phyloP scores from a whole-genome alignment of 768 basidiomycete species.

The Inosperma sp. region DNA sequence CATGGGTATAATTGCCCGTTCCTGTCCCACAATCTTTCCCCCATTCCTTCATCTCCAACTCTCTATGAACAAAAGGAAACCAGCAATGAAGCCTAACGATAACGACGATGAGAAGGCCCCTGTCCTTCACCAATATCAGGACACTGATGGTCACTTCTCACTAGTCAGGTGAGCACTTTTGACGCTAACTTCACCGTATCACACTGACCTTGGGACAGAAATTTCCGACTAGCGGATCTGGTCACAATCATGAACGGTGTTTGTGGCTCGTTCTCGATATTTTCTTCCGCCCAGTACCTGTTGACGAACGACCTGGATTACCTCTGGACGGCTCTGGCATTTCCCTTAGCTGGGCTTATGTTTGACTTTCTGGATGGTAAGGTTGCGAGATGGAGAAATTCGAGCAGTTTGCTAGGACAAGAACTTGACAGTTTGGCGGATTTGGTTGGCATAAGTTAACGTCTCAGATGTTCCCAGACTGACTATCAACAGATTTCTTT shows the following conservation, averaged over 20 bases:
- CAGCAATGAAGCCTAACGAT: conserved; percentile 28
- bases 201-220: conserved; percentile 45
- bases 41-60: conserved; percentile 3
- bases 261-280: conserved; percentile 93
- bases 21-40: not conserved
- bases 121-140: conserved; percentile 75
- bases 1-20: too few relatives aligned
- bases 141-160: conserved; percentile 94
- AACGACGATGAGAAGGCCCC: conserved; percentile 26
- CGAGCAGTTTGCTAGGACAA: conserved; percentile 92
- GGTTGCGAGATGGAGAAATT: conserved; percentile 95
- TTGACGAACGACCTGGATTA: conserved; percentile 71
- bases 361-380: conserved; percentile 99
- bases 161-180: conserved; percentile 73
- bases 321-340: conserved; percentile 80
- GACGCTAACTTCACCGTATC: conserved; percentile 11
- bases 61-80: conserved; percentile 50
- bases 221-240: conserved; percentile 95
- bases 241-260: conserved; percentile 99
- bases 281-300: conserved; percentile 89
- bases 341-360: conserved; percentile 90
- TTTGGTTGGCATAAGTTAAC: conserved; percentile 50
- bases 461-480: conserved; percentile 6
- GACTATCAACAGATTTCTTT: conserved; percentile 75
- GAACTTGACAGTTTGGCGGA: conserved; percentile 97